Percentiles rank a stretch among this genome's conserved stretches.
Evolutionary conservation across 768 basidiomycete species (phyloP).

Genomic region (Rickenella mellea): DNA sequence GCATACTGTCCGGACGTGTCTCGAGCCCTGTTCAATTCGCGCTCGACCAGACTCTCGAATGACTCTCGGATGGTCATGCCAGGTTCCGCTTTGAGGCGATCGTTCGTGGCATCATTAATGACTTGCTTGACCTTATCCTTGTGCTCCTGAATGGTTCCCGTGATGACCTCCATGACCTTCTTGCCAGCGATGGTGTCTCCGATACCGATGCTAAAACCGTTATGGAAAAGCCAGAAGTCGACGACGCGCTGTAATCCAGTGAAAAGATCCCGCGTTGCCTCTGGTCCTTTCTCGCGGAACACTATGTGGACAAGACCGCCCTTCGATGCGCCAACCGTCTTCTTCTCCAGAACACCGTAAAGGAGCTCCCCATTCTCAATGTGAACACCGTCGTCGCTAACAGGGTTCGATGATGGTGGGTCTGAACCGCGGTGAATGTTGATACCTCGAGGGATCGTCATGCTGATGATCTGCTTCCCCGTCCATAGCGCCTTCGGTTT

Average conservation of each 20-base stretch:
- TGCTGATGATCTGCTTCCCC: constrained; percentile 90
- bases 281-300: constrained; percentile 95
- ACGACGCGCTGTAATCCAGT: constrained; percentile 92
- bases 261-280: constrained; percentile 82
- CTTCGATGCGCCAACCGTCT: constrained; percentile 93
- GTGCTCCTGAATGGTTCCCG: constrained; percentile 67
- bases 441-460: constrained; percentile 91
- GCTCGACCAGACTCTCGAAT: constrained; percentile 88
- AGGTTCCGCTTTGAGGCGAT: constrained; percentile 79
- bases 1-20: constrained; percentile 93
- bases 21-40: constrained; percentile 88
- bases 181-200: constrained; percentile 95
- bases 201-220: constrained; percentile 98
- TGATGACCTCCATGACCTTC: constrained; percentile 81
- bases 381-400: constrained; percentile 88
- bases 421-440: constrained; percentile 82
- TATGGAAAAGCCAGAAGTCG: constrained; percentile 98
- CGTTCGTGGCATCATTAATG: constrained; percentile 77
- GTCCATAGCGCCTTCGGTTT: constrained; percentile 98
- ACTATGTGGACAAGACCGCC: constrained; percentile 94
- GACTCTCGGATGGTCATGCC: constrained; percentile 99
- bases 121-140: constrained; percentile 73
- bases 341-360: constrained; percentile 94
- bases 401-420: constrained; percentile 68
- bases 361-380: constrained; percentile 96